Conservation (phyloP, 116 monocot genomes). For the Trichopus zeylanicus region DNA sequence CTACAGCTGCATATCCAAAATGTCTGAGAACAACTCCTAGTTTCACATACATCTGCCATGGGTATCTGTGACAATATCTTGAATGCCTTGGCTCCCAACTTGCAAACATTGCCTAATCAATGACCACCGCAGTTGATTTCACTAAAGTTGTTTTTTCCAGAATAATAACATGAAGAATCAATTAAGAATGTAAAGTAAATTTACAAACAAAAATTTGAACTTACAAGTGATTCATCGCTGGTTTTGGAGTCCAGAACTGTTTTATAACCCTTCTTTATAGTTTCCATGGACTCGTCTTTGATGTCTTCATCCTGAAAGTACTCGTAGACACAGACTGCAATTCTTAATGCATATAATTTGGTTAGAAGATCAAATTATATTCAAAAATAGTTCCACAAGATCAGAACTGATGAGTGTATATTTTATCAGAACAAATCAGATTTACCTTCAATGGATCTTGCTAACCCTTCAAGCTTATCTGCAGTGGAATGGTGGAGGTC, state of each 20-base stretch:
- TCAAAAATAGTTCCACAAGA: not conserved
- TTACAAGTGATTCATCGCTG: conserved; percentile 66
- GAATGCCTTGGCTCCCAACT: conserved; percentile 85
- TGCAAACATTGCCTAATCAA: conserved; percentile 55
- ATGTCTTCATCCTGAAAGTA: conserved; percentile 41
- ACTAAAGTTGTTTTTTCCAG: not conserved
- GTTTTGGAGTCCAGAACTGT: conserved; percentile 71
- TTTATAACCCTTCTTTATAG: conserved; percentile 41
- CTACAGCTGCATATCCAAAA: conserved; percentile 56
- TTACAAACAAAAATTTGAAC: conserved; percentile 4
- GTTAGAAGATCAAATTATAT: not conserved
- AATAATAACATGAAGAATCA: not conserved
- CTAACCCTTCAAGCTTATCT: conserved; percentile 49
- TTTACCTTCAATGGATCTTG: conserved; percentile 64
- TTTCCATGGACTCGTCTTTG: conserved; percentile 19
- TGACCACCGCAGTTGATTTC: too few relatives aligned
- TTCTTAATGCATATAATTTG: conserved; percentile 5
- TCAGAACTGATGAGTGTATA: not conserved
- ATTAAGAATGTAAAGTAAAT: not conserved
- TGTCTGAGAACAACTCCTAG: conserved; percentile 54
- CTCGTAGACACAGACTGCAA: conserved; percentile 45
- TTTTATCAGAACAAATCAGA: not conserved
- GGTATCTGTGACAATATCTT: conserved; percentile 46
- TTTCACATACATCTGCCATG: conserved; percentile 68
- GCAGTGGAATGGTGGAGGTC: conserved; percentile 62